Conservation (phyloP, 2,329 filamentous ascomycete species). For the Fusarium siculi region DNA sequence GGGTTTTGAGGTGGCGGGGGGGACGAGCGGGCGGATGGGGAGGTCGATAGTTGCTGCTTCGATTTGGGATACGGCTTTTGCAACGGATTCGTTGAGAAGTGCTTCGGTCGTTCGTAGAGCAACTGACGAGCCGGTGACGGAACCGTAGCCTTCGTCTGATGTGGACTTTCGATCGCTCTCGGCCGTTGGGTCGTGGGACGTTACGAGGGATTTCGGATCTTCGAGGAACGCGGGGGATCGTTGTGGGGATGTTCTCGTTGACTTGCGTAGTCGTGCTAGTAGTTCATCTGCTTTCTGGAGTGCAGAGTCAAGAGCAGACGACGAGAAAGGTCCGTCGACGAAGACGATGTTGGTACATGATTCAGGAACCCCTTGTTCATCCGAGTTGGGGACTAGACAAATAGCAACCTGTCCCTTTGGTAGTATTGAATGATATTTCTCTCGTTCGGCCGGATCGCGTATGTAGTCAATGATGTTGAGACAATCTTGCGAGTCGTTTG, state of each 20-base stretch:
- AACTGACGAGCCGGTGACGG: not conserved
- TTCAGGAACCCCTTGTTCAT: not conserved
- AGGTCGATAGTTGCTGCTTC: not conserved
- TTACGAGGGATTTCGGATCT: not conserved
- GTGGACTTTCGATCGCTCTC: not conserved
- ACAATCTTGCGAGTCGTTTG: not conserved
- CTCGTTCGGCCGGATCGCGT: constrained; percentile 3
- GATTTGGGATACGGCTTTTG: not conserved
- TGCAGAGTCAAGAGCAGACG: constrained; percentile 8
- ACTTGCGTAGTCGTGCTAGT: not conserved
- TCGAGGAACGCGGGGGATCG: not conserved
- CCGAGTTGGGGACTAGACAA: constrained; percentile 23
- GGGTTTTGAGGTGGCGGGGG: constrained; percentile 20
- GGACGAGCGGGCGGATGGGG: not conserved
- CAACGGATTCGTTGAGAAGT: not conserved
- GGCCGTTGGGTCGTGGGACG: accelerated
- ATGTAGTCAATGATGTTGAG: constrained; percentile 30
- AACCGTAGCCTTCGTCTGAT: constrained; percentile 6
- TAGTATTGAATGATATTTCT: not conserved
- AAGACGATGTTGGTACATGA: constrained; percentile 23
- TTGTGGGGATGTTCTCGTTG: accelerated
- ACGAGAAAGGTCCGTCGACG: constrained; percentile 19
- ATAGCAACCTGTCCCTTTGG: constrained; percentile 16
- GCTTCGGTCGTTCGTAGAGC: not conserved
- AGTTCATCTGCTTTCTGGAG: constrained; percentile 25